phyloP scores from a whole-genome alignment of 345 rosid genomes.

The Sisymbrium altissimum region DNA sequence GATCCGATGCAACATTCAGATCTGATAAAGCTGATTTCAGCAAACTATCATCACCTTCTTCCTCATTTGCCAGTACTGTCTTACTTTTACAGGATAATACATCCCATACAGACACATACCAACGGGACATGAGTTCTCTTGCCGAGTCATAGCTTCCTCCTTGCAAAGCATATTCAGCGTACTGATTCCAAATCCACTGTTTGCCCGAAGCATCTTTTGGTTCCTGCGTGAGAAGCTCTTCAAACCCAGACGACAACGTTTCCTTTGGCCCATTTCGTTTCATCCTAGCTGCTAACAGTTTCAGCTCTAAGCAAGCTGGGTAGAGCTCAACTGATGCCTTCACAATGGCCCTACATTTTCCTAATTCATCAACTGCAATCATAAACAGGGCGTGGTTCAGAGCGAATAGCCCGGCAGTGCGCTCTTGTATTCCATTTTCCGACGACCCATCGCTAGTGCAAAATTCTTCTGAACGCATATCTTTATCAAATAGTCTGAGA shows the following conservation, averaged over 20 bases:
- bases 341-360: constrained; percentile 45
- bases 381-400: constrained; percentile 58
- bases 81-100: constrained; percentile 27
- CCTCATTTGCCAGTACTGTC: constrained; percentile 15
- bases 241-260: constrained; percentile 48
- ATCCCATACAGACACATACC: constrained; percentile 61
- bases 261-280: constrained; percentile 38
- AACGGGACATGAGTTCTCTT: constrained; percentile 56
- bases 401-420: constrained; percentile 52
- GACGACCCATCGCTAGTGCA: constrained; percentile 27
- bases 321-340: constrained; percentile 48
- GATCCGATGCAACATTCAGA: constrained; percentile 24
- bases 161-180: constrained; percentile 61
- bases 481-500: constrained; percentile 48
- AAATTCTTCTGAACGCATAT: constrained; percentile 39
- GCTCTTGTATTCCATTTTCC: constrained; percentile 28
- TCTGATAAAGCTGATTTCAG: constrained; percentile 35
- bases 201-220: constrained; percentile 61
- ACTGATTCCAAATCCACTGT: constrained; percentile 93
- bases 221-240: constrained; percentile 62
- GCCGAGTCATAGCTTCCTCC: constrained; percentile 48
- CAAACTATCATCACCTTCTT: constrained; percentile 14
- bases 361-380: constrained; percentile 51
- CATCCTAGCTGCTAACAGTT: constrained; percentile 58
- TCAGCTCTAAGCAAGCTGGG: constrained; percentile 70